Percentiles rank a stretch among this genome's conserved stretches.
Evolutionary conservation across 345 rosid species (phyloP).

Genomic region (Salix purpurea): DNA sequence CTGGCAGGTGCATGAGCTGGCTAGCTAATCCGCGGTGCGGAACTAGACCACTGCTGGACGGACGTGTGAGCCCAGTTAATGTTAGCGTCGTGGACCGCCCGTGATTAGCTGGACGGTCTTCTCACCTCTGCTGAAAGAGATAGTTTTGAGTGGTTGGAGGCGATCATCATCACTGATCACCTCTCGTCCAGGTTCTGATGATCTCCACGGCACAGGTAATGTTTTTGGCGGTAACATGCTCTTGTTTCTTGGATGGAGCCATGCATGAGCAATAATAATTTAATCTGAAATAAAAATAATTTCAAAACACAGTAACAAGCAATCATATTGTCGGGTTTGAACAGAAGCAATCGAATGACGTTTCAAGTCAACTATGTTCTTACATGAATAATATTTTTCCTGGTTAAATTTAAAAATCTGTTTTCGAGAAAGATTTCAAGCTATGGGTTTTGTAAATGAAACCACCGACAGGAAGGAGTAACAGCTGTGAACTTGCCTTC

Average conservation of each 20-base stretch:
- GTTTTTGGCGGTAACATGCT: background rate
- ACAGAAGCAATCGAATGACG: too few relatives aligned
- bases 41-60: background rate
- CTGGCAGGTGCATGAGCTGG: background rate
- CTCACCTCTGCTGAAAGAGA: background rate
- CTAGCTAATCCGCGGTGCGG: background rate
- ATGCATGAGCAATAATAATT: background rate
- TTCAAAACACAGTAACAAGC: too few relatives aligned
- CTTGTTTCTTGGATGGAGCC: background rate
- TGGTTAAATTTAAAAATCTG: too few relatives aligned
- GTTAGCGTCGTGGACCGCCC: conserved; percentile 1
- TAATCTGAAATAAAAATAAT: too few relatives aligned
- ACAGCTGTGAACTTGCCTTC: background rate
- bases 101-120: background rate
- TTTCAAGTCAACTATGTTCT: too few relatives aligned
- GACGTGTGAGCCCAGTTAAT: background rate
- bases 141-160: background rate
- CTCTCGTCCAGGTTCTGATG: background rate
- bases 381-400: too few relatives aligned
- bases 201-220: background rate
- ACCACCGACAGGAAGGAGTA: too few relatives aligned
- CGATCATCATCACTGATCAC: background rate
- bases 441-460: too few relatives aligned
- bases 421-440: too few relatives aligned
- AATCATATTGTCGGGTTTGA: too few relatives aligned